These are phyloP conservation scores for Tulasnella calospora DNA, from an alignment of 768 basidiomycete genomes.

Conservation along the genomic window DNA sequence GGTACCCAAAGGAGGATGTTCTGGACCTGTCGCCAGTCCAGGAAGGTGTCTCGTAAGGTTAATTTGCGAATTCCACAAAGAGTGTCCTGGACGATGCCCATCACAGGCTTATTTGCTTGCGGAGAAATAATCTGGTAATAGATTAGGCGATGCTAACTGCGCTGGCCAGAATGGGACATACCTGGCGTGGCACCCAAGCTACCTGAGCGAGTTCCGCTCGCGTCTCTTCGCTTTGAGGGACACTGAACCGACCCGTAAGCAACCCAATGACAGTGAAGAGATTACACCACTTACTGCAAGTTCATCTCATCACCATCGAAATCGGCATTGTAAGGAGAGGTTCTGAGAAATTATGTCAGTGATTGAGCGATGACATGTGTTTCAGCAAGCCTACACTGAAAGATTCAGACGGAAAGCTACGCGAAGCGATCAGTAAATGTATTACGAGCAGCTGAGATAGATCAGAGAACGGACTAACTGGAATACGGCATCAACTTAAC, in stretches of 20 bases:
- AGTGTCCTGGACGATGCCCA: slow-evolving; percentile 99
- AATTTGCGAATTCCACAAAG: slow-evolving; percentile 97
- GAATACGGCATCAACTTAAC: slow-evolving; percentile 97
- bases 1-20: slow-evolving; percentile 98
- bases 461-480: slow-evolving; percentile 51
- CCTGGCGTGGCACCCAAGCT: slow-evolving; percentile 97
- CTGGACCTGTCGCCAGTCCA: slow-evolving; percentile 94
- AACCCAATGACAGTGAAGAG: background rate
- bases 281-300: slow-evolving; percentile 80
- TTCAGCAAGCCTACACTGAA: slow-evolving; percentile 70
- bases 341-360: slow-evolving; percentile 45
- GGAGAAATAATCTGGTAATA: slow-evolving; percentile 85
- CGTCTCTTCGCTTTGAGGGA: slow-evolving; percentile 97
- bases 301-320: slow-evolving; percentile 99
- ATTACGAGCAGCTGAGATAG: slow-evolving; percentile 17
- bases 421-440: slow-evolving; percentile 8
- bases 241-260: slow-evolving; percentile 45
- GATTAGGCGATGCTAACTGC: background rate
- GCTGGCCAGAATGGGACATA: slow-evolving; percentile 35
- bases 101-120: slow-evolving; percentile 98
- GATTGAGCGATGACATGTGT: background rate
- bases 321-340: slow-evolving; percentile 98
- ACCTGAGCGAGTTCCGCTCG: slow-evolving; percentile 97
- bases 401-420: slow-evolving; percentile 94
- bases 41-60: slow-evolving; percentile 88